Base-by-base conservation (phyloP, 768 basidiomycete species). In the Gyrodon lividus region DNA sequence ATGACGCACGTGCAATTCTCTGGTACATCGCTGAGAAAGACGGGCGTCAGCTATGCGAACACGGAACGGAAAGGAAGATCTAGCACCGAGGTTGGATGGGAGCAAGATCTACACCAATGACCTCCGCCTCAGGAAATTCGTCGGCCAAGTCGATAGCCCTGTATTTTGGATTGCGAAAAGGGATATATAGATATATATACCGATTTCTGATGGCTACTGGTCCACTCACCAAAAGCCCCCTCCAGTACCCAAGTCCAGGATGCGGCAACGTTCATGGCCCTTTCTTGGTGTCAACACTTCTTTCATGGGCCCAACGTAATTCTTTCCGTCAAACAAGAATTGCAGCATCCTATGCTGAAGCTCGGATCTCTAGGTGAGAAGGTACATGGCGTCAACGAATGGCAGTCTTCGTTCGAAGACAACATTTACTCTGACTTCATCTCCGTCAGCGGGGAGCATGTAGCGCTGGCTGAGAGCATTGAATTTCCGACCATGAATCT, bases 101-200 rank as follows among this genome's bases (percentile, higher is more conserved):
- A 20, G 85, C 84, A 30, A 88, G 76, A 72, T 88, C 86, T 54
- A 86, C 73, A 20, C 84, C 86, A 63, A 83, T 77, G 55, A 87
- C 82, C 57, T 86, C 82, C 52, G 76, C 83, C 43, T 70, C 64
- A 39, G 81, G 82, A 65, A 88, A 87, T 66, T 85, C 84, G 58
- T 87, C 83, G 43, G 86, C 86, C 70, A 87, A 79, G 65, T 83
- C 82, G 56, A 87, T 80, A 22, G 86, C 83, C 86, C 84, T 87
- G 59, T 43, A 28, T 45, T 35, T 26, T 48, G 24, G 47, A 43
- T 12, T 31, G 48, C 43, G 23, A 42, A 39, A 23, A 19, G 8
- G 45, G 46, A n/a, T n/a, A n/a, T n/a, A n/a, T n/a, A n/a, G 45
- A 41, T 20, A 47, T 6, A 46, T 33, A 45, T 47, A 56, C 40